A percentile compares a stretch with the other conserved stretches of the same genome.
phyloP scores from a whole-genome alignment of 495 filamentous ascomycete genomes.

The Aspergillus nanangensis region DNA sequence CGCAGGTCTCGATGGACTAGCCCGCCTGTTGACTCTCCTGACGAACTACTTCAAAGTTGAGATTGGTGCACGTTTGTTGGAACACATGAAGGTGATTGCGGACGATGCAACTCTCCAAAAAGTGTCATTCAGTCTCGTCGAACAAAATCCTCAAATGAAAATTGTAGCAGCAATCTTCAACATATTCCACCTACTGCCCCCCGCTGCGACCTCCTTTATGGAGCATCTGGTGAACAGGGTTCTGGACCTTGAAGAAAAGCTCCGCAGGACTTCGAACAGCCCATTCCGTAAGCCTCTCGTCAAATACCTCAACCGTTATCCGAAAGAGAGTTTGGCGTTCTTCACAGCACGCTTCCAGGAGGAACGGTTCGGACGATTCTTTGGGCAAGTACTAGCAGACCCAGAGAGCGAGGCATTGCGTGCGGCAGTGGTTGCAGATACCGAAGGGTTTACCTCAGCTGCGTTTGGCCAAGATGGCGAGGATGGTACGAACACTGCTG shows the following conservation, averaged over 20 bases:
- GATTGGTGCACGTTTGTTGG: conserved; percentile 84
- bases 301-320: conserved; percentile 90
- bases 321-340: conserved; percentile 78
- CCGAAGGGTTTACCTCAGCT: conserved; percentile 61
- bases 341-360: conserved; percentile 73
- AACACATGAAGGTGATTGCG: conserved; percentile 89
- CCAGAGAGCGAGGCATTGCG: conserved; percentile 70
- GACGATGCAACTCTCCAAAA: conserved; percentile 76
- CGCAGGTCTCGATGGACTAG: conserved; percentile 85
- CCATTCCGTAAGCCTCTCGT: conserved; percentile 91
- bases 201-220: conserved; percentile 86
- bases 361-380: conserved; percentile 85
- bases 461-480: conserved; percentile 55
- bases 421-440: conserved; percentile 66
- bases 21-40: conserved; percentile 78
- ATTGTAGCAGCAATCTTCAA: conserved; percentile 91
- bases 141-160: conserved; percentile 87
- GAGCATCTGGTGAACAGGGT: conserved; percentile 83
- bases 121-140: conserved; percentile 88
- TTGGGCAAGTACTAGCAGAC: conserved; percentile 83
- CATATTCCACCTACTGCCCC: conserved; percentile 90
- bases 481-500: conserved; percentile 64
- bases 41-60: conserved; percentile 99
- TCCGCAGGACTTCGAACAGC: conserved; percentile 86
- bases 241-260: conserved; percentile 77